Conservation (phyloP, 371 early-diverging fungal genomes). For the Mucor piriformis region DNA sequence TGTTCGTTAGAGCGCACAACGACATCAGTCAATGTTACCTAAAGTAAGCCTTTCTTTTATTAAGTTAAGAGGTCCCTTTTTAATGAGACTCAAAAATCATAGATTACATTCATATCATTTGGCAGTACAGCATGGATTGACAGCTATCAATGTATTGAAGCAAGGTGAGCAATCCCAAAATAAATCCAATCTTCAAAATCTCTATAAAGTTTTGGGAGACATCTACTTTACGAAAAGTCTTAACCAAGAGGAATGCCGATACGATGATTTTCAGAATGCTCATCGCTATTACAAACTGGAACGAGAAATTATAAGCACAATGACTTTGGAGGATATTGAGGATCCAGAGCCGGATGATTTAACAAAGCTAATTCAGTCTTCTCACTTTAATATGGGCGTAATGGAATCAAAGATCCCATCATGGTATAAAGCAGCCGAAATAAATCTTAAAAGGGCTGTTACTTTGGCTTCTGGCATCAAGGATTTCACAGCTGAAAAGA, state of each 20-base stretch:
- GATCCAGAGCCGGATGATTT: slow-evolving; percentile 13
- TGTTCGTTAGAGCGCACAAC: slow-evolving; percentile 10
- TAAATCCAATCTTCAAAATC: slow-evolving; percentile 16
- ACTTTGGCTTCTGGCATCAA: slow-evolving; percentile 18
- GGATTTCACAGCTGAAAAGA: slow-evolving; percentile 24
- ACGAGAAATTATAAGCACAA: slow-evolving; percentile 21
- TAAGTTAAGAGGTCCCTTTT: too few relatives aligned
- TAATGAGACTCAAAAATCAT: too few relatives aligned
- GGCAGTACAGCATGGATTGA: slow-evolving; percentile 20
- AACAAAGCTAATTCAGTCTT: slow-evolving; percentile 24
- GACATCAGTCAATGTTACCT: slow-evolving; percentile 23
- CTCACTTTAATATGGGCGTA: slow-evolving; percentile 44
- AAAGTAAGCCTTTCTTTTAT: slow-evolving; percentile 16
- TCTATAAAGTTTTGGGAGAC: slow-evolving; percentile 31
- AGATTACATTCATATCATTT: slow-evolving; percentile 28
- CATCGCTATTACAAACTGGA: slow-evolving; percentile 35
- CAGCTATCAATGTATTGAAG: neutral
- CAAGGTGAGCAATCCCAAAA: neutral
- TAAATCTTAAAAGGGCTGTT: slow-evolving; percentile 23
- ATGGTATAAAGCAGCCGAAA: slow-evolving; percentile 10
- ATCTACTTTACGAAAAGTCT: slow-evolving; percentile 39
- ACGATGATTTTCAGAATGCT: slow-evolving; percentile 34
- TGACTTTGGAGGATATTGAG: slow-evolving; percentile 26
- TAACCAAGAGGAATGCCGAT: slow-evolving; percentile 17
- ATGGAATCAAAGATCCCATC: slow-evolving; percentile 29